Percentiles rank a stretch among this genome's conserved stretches.
Conservation (phyloP, 2,329 filamentous ascomycete species). For the Colletotrichum karsti region DNA sequence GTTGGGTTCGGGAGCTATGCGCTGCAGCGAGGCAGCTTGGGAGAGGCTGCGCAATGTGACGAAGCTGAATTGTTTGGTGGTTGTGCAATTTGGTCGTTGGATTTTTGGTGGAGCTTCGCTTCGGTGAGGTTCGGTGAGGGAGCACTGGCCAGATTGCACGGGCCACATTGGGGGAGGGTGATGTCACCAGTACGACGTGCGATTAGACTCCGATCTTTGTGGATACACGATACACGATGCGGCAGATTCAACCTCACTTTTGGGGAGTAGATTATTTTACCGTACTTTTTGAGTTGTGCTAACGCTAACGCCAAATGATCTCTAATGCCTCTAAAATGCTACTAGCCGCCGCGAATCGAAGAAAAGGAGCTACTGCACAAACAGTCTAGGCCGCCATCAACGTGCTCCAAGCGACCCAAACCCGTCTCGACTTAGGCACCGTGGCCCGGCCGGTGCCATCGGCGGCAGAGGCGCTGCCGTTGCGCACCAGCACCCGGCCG, state of each 20-base stretch:
- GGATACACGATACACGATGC: neutral
- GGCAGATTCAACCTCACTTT: neutral
- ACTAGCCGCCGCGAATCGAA: neutral
- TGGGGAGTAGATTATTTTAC: too few species aligned
- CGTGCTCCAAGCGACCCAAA: slow-evolving; percentile 67
- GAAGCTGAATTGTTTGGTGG: neutral
- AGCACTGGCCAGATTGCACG: neutral
- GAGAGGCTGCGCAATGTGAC: neutral
- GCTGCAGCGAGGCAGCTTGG: neutral
- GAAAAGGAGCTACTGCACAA: slow-evolving; percentile 12
- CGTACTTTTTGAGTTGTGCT: neutral
- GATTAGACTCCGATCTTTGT: neutral
- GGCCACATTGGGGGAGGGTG: neutral
- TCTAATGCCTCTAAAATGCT: slow-evolving; percentile 16
- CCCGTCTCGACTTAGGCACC: slow-evolving; percentile 53
- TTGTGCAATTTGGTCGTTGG: neutral
- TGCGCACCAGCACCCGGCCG: slow-evolving; percentile 63
- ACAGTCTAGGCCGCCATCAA: slow-evolving; percentile 39
- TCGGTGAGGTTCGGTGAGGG: slow-evolving; percentile 12
- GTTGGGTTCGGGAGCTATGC: neutral
- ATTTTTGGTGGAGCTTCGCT: slow-evolving; percentile 5
- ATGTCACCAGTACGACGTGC: slow-evolving; percentile 18
- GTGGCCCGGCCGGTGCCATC: slow-evolving; percentile 44
- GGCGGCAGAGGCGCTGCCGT: neutral
- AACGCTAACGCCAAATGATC: slow-evolving; percentile 2